Percentiles rank a stretch among this genome's conserved stretches.
Conservation (phyloP, 2,329 filamentous ascomycete genomes). For the Nakataea oryzae region DNA sequence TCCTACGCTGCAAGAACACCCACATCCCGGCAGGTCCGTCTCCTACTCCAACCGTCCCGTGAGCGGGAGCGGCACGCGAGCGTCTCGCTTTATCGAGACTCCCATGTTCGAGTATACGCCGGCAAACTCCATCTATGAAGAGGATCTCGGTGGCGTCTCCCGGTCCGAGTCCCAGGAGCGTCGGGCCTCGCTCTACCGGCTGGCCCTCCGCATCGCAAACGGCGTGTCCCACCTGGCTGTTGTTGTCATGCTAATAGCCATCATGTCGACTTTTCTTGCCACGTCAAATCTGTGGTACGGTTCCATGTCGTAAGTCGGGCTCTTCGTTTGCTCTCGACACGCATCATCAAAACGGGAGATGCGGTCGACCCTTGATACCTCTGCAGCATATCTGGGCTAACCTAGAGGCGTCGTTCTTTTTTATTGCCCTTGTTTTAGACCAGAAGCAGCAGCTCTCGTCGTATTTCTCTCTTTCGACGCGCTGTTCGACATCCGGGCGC, state of each 20-base stretch:
- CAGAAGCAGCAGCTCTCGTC: conserved; percentile 19
- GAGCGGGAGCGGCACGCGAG: not conserved
- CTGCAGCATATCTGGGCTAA: not conserved
- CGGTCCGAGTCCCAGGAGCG: conserved; percentile 4
- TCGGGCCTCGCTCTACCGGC: not conserved
- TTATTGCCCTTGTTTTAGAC: conserved; percentile 9
- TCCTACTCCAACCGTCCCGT: not conserved
- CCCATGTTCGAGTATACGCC: conserved; percentile 17
- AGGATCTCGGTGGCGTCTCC: not conserved
- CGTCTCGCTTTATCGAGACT: conserved; percentile 16
- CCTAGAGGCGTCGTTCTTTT: not conserved
- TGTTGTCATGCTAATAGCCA: conserved; percentile 10
- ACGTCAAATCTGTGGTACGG: conserved; percentile 4
- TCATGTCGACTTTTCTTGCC: conserved; percentile 9
- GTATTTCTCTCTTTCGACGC: conserved; percentile 20
- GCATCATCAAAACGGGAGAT: not conserved
- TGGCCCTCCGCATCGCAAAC: conserved; percentile 8
- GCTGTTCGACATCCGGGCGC: conserved; percentile 23
- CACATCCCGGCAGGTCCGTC: not conserved
- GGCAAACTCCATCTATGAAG: conserved; percentile 14
- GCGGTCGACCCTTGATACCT: not conserved
- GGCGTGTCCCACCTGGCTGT: conserved; percentile 8
- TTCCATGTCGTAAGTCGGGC: conserved; percentile 3
- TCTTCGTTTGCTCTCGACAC: no score
- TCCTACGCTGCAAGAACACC: not conserved